A percentile compares a stretch with the other conserved stretches of the same genome.
Evolutionary conservation across 306 rosid genomes (phyloP).

Genomic region (Trichosanthes truncata): DNA sequence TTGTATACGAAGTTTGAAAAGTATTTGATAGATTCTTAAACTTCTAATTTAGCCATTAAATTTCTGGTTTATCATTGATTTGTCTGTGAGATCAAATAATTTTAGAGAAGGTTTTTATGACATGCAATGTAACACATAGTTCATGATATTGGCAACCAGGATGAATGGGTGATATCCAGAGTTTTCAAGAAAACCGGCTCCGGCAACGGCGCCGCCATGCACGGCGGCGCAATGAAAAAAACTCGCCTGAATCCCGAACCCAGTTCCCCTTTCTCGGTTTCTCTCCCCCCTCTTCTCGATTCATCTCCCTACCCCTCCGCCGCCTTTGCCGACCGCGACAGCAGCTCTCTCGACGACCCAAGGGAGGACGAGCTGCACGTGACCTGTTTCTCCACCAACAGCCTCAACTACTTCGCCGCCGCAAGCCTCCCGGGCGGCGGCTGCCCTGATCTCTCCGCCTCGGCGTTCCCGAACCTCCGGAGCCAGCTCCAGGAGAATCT

Average conservation of each 20-base stretch:
- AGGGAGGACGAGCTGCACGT: conserved; percentile 69
- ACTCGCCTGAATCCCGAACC: conserved; percentile 44
- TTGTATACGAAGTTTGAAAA: too few relatives aligned
- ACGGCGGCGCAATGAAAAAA: conserved; percentile 34
- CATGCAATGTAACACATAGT: neutral
- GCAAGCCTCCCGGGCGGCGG: neutral
- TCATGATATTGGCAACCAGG: conserved; percentile 15
- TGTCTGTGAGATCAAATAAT: too few relatives aligned
- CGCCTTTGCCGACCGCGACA: conserved; percentile 28
- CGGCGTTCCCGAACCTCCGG: conserved; percentile 67
- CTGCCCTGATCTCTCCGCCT: neutral
- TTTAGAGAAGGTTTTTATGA: neutral
- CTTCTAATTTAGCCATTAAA: too few relatives aligned
- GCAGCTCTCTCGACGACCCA: conserved; percentile 36
- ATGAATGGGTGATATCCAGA: conserved; percentile 69
- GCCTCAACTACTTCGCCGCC: conserved; percentile 4
- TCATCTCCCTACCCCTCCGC: conserved; percentile 44
- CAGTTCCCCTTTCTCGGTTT: conserved; percentile 60
- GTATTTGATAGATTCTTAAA: too few relatives aligned
- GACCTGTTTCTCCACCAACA: conserved; percentile 99
- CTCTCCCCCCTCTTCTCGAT: conserved; percentile 80
- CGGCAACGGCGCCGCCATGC: conserved; percentile 16
- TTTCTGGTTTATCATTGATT: too few relatives aligned
- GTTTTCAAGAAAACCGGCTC: conserved; percentile 47
- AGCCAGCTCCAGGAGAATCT: conserved; percentile 79